These are phyloP conservation scores for Hypoxylon trugodes DNA, from an alignment of 495 filamentous ascomycete species.

Conservation along the genomic window DNA sequence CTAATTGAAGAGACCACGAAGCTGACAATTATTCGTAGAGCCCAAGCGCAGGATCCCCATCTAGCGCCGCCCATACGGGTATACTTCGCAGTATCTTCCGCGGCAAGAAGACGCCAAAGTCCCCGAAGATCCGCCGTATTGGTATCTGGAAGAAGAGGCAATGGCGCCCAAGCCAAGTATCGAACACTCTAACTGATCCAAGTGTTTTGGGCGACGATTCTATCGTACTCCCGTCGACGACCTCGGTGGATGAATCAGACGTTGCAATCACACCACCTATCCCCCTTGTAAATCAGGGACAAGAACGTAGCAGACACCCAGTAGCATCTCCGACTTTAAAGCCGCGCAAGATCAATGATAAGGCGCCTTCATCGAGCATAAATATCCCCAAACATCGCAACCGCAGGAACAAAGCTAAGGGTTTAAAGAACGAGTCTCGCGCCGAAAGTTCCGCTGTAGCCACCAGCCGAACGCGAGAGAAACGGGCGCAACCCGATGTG, in stretches of 20 bases:
- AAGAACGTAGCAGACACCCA: too few relatives aligned
- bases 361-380: neutral
- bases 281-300: neutral
- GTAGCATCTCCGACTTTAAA: neutral
- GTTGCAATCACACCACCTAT: neutral
- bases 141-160: constrained; percentile 4
- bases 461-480: neutral
- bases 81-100: too few relatives aligned
- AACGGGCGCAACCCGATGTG: neutral
- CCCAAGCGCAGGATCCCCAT: too few relatives aligned
- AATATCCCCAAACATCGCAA: neutral
- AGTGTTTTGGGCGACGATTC: constrained; percentile 1
- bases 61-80: too few relatives aligned
- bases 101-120: neutral
- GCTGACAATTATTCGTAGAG: too few relatives aligned
- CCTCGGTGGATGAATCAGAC: constrained; percentile 17
- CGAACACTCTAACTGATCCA: neutral
- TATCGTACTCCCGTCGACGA: neutral
- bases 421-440: neutral
- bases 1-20: too few relatives aligned
- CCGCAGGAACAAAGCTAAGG: neutral
- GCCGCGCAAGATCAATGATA: neutral
- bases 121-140: neutral
- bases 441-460: neutral
- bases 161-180: neutral